A percentile compares a stretch with the other conserved stretches of the same genome.
Evolutionary conservation across 441 rosid species (phyloP).

Genomic region (Brassica balearica): DNA sequence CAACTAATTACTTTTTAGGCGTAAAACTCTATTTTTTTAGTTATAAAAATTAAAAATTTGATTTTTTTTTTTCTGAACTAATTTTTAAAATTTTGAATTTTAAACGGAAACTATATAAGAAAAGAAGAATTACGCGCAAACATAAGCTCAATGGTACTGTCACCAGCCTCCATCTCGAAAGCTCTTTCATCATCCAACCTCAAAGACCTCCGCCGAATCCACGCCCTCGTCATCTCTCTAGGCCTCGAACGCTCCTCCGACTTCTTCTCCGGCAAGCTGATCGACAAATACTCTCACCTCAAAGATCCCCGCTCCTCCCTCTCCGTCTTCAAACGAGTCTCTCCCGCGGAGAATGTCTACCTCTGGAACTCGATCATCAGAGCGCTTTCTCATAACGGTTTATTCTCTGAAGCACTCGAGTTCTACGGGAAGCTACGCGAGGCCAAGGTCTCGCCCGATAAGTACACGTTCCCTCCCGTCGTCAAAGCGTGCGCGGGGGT

Average conservation of each 20-base stretch:
- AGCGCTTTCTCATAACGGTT: conserved; percentile 57
- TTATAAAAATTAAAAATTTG: not conserved
- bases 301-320: conserved; percentile 55
- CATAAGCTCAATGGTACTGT: conserved; percentile 20
- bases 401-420: conserved; percentile 54
- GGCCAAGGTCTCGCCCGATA: conserved; percentile 53
- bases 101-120: not conserved
- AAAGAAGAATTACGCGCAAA: not conserved
- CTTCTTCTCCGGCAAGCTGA: conserved; percentile 68
- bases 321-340: conserved; percentile 53
- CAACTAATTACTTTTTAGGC: too few species aligned
- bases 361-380: conserved; percentile 75
- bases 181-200: conserved; percentile 52
- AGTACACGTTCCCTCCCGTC: conserved; percentile 64
- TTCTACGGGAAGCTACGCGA: conserved; percentile 53
- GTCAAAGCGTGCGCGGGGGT: conserved; percentile 63
- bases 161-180: conserved; percentile 47
- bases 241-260: conserved; percentile 57
- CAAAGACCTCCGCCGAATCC: conserved; percentile 53
- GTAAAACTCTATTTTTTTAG: not conserved
- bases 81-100: not conserved
- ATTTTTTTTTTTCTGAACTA: too few species aligned
- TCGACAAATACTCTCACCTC: conserved; percentile 58
- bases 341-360: conserved; percentile 55
- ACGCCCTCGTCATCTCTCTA: conserved; percentile 55